A percentile compares a stretch with the other conserved stretches of the same genome.
Conservation (phyloP, 192 early-diverging fungal species). For the Backusella parvicylindrica region DNA sequence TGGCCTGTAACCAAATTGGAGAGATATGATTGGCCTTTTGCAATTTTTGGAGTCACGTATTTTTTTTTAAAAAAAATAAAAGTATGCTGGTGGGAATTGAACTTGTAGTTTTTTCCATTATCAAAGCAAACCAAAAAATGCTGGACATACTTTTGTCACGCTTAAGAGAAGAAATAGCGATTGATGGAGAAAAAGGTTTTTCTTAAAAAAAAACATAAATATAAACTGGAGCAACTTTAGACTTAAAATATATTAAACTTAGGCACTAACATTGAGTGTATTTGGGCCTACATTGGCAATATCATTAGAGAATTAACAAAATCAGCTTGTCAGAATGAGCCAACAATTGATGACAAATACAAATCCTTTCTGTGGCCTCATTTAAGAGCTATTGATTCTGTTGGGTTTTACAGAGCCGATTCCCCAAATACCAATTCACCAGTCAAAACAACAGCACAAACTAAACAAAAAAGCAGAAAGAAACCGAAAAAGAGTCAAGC, state of each 20-base stretch:
- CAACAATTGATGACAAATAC: constrained; percentile 9
- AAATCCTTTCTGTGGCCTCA: constrained; percentile 16
- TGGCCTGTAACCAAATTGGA: background rate
- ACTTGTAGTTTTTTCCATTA: background rate
- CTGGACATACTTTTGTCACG: constrained; percentile 14
- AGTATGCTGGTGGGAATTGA: background rate
- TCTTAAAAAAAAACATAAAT: background rate
- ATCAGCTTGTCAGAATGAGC: background rate
- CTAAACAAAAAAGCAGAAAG: background rate
- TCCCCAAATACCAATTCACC: background rate
- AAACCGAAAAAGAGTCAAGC: background rate
- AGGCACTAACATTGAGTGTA: constrained; percentile 1
- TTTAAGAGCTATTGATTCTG: background rate
- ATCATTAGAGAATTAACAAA: background rate
- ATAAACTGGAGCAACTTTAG: background rate
- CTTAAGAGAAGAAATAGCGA: constrained; percentile 25
- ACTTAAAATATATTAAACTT: background rate
- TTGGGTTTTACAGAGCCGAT: background rate
- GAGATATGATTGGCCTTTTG: background rate
- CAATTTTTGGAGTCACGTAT: background rate
- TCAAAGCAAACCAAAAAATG: constrained; percentile 6
- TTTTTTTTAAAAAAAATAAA: background rate
- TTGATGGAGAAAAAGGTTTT: constrained; percentile 19
- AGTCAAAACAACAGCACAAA: background rate
- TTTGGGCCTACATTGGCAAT: constrained; percentile 4